Evolutionary conservation across 352 stramenopile species (phyloP), one percentile per base, ranked within the genome.

Genomic region (Pythium pectinolyticum): DNA sequence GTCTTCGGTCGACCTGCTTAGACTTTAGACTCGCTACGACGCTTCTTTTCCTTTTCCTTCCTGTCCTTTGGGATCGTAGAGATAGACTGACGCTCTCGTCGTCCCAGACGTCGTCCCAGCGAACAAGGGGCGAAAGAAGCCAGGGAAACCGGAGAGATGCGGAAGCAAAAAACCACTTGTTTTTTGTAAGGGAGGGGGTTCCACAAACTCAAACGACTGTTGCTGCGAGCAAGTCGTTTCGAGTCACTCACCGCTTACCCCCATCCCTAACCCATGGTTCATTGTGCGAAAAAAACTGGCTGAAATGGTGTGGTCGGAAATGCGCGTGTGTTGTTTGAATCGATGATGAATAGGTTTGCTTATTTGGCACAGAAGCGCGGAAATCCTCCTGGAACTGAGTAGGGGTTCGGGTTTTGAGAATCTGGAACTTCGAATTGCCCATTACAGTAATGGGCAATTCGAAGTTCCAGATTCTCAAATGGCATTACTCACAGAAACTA

Each of bases 1-100:
- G 53, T 50, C 28, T 57, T 57, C 50, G 34, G 50, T 57, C 50
- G 50, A 57, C 50, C 41, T 48, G 20, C 41, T 48, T 46, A 41
- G 35, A 41, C 35, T 41, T n/a, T 48, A 48, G 41, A 48, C 41
- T 48, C 41, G 41, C 41, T 48, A 9, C 20, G 41, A n/a, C 30
- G 20, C 41, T 48, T n/a, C 41, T n/a, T 24, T 22, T 48, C 41
- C 41, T n/a, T 28, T 48, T 48, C 20, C 41, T 48, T 48, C 41
- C 41, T 48, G 27, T 48, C 41, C 41, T 48, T 48, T 48, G 41
- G 41, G 41, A 22, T 48, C 41, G 41, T 48, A 48, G 41, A 48
- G 41, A 48, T 48, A 48, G 41, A 48, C 41, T 48, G 41, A 48
- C 41, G 41, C 41, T 12, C 41, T 19, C 30, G 27, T 22, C 41